Conservation (phyloP, 352 stramenopile genomes). For the Phytopythium helicoides region DNA sequence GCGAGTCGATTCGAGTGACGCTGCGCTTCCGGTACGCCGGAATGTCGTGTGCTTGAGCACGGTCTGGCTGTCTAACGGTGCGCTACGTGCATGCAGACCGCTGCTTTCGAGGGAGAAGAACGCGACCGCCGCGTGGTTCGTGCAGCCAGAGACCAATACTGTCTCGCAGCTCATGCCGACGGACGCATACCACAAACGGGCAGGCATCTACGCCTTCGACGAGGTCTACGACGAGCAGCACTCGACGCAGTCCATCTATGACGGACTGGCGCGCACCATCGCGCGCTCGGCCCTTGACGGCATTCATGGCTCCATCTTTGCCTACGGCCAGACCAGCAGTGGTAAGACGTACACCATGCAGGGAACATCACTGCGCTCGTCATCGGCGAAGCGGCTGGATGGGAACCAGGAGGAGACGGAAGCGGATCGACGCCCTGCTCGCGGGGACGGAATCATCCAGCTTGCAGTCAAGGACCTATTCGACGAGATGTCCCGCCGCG, state of each 20-base stretch:
- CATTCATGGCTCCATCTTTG: slow-evolving; percentile 81
- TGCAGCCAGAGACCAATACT: slow-evolving; percentile 30
- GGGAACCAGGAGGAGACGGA: slow-evolving; percentile 23
- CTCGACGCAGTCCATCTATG: slow-evolving; percentile 60
- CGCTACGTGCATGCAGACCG: slow-evolving; percentile 9
- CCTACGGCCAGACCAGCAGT: slow-evolving; percentile 81
- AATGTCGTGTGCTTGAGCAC: too few species aligned
- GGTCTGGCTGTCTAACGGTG: too few species aligned
- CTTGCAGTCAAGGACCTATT: slow-evolving; percentile 50
- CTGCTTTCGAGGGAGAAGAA: slow-evolving; percentile 31
- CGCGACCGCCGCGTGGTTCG: slow-evolving; percentile 22
- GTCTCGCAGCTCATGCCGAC: slow-evolving; percentile 18
- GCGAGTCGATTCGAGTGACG: slow-evolving; percentile 34
- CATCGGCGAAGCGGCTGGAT: slow-evolving; percentile 4
- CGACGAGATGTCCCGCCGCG: slow-evolving; percentile 42
- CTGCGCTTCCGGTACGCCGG: slow-evolving; percentile 25
- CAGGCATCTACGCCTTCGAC: slow-evolving; percentile 47
- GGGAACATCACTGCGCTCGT: slow-evolving; percentile 18
- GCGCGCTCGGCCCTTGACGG: slow-evolving; percentile 66
- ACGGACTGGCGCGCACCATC: slow-evolving; percentile 58
- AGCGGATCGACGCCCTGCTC: slow-evolving; percentile 20
- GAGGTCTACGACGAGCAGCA: slow-evolving; percentile 42
- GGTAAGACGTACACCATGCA: slow-evolving; percentile 84
- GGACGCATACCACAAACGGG: slow-evolving; percentile 13
- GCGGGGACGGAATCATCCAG: slow-evolving; percentile 38